Base-by-base conservation (phyloP, 2,329 filamentous ascomycete species). In the Septoria linicola region DNA sequence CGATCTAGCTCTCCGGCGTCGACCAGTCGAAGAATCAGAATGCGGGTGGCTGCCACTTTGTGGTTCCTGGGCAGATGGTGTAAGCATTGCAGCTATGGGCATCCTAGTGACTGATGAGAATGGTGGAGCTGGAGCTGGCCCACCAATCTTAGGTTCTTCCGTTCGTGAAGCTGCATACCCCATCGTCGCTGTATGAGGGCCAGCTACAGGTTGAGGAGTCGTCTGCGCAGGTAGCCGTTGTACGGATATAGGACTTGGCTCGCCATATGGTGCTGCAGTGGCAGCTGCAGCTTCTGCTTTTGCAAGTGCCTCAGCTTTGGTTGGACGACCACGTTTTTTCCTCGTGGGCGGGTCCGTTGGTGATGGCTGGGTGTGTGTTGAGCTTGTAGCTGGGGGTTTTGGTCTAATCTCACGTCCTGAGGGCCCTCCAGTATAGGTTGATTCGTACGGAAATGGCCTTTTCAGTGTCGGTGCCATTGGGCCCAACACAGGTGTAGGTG, bases 271-370 rank as follows among this genome's bases (percentile, higher is more conserved):
- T 16, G 35, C 49, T 19, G n/a, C 23, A 11, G 51, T 49, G 7
- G 59, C 60, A 11, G 57, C 60, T 10, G 54, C 58, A 45, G 71
- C 70, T 45, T 71, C 69, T 25, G 69, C 72, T 61, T 72, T 72
- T 47, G 70, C 69, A 50, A 74, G 69, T 32, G 71, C 69, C 58
- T 76, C 72, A 49, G 71, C 73, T 54, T 76, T 77, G 3, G 74
- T 75, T 6, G 74, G 74, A 47, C 74, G 66, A 23, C 74, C 74
- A 46, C 74, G 68, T 60, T 75, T 76, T 58, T 75, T 73, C 58
- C 75, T 76, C 0, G 62, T 35, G 20, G 64, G 61, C 10, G 54
- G 63, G 36, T 67, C 65, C 17, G 55, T 57, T 17, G 62, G 44
- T 21, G 63, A 57, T 14, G 61, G 43, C 27, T 64, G 63, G 1